phyloP scores from a whole-genome alignment of 176 grass and related monocot species.

The Rhynchospora pubera region DNA sequence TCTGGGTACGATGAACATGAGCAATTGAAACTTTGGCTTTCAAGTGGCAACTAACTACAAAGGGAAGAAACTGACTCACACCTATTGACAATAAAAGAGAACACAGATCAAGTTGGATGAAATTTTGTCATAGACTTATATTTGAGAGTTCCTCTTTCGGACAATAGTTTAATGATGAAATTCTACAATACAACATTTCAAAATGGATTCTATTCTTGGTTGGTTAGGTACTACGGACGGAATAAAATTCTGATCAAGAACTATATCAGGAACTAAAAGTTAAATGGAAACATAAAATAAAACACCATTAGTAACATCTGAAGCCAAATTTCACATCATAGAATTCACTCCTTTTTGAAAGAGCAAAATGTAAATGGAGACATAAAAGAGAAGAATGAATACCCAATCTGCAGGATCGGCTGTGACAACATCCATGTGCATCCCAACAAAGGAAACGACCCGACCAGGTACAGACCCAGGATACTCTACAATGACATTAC shows the following conservation, averaged over 20 bases:
- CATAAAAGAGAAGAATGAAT: not conserved
- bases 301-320: not conserved
- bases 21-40: not conserved
- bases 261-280: not conserved
- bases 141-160: not conserved
- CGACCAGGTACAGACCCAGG: slow-evolving; percentile 52
- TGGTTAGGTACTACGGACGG: not conserved
- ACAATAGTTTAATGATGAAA: not conserved
- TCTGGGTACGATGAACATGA: not conserved
- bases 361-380: not conserved
- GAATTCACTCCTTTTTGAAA: slow-evolving; percentile 9
- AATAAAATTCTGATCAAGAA: not conserved
- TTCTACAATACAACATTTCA: not conserved
- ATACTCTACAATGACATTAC: slow-evolving; percentile 89
- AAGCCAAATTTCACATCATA: not conserved
- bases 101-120: not conserved
- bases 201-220: not conserved
- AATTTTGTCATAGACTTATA: not conserved
- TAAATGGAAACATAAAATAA: not conserved
- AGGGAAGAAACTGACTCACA: not conserved
- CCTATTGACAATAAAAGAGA: not conserved
- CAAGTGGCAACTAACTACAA: not conserved
- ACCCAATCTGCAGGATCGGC: slow-evolving; percentile 77
- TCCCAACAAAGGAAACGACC: slow-evolving; percentile 82
- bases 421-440: slow-evolving; percentile 95